phyloP scores from a whole-genome alignment of 148 eudicot species.

The Limonium bicolor region DNA sequence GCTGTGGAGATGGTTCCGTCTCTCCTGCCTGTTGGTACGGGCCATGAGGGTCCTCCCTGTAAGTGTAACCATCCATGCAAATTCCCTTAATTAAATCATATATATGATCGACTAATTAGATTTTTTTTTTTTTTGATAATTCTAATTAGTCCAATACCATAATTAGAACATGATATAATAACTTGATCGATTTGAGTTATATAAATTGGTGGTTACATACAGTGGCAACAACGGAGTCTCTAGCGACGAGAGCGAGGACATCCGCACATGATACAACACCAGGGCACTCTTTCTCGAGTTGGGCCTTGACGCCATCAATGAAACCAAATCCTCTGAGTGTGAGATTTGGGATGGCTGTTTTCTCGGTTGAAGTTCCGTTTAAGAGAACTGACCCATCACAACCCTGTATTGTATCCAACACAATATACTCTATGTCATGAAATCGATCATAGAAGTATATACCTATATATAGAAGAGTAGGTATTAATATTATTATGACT shows the following conservation, averaged over 20 bases:
- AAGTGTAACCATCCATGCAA: not conserved
- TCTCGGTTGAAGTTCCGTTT: conserved; percentile 19
- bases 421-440: not conserved
- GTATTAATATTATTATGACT: not conserved
- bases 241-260: conserved; percentile 37
- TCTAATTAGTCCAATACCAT: too few species aligned
- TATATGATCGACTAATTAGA: too few species aligned
- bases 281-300: conserved; percentile 31
- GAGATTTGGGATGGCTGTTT: conserved; percentile 16
- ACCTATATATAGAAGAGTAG: not conserved
- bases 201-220: conserved; percentile 9
- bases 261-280: conserved; percentile 56
- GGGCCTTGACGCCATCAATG: conserved; percentile 20
- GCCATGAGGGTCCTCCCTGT: conserved; percentile 31
- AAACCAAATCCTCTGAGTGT: conserved; percentile 26
- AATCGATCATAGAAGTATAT: not conserved
- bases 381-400: conserved; percentile 28
- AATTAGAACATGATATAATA: too few species aligned
- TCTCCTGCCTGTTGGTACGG: conserved; percentile 26
- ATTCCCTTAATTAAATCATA: not conserved
- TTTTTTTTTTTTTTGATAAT: too few species aligned
- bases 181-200: too few species aligned
- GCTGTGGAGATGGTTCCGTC: conserved; percentile 29
- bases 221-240: conserved; percentile 27
- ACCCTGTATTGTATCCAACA: conserved; percentile 8